phyloP scores from a whole-genome alignment of 1,284 basidiomycete genomes.

The Cryptococcus neoformans region DNA sequence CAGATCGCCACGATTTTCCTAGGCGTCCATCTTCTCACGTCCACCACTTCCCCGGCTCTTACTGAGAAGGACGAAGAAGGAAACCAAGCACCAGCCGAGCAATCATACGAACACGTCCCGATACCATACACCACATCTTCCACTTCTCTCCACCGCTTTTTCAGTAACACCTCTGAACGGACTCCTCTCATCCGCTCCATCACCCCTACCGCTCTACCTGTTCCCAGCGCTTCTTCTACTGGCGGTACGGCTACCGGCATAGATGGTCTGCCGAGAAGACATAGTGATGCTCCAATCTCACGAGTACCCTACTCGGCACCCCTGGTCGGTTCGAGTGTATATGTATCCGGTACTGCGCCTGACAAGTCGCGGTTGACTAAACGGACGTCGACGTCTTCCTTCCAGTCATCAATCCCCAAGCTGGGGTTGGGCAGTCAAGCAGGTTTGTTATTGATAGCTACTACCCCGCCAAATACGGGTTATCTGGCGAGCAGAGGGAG shows the following conservation, averaged over 20 bases:
- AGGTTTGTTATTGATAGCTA: constrained; percentile 39
- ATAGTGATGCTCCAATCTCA: not conserved
- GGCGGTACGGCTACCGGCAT: not conserved
- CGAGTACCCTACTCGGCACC: not conserved
- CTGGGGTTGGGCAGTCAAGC: constrained; percentile 35
- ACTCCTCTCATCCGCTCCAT: constrained; percentile 21
- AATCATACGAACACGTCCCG: constrained; percentile 1
- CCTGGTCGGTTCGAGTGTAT: not conserved
- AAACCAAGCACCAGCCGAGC: not conserved
- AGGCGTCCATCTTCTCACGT: constrained; percentile 64
- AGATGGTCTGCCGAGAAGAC: not conserved
- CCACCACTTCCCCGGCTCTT: constrained; percentile 18
- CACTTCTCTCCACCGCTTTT: constrained; percentile 16
- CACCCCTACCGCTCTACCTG: not conserved
- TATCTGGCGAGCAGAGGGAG: not conserved
- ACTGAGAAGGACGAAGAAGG: constrained; percentile 2
- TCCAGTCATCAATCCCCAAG: constrained; percentile 5
- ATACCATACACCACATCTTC: constrained; percentile 3
- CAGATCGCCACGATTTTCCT: constrained; percentile 52
- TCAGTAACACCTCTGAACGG: constrained; percentile 11
- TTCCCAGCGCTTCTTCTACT: not conserved
- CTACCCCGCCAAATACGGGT: constrained; percentile 21
- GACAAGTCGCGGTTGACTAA: constrained; percentile 14
- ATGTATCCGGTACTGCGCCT: not conserved
- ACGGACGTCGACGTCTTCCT: constrained; percentile 9